Percentiles rank a stretch among this genome's conserved stretches.
Evolutionary conservation across 441 rosid genomes (phyloP).

Genomic region (Capsella rubella): DNA sequence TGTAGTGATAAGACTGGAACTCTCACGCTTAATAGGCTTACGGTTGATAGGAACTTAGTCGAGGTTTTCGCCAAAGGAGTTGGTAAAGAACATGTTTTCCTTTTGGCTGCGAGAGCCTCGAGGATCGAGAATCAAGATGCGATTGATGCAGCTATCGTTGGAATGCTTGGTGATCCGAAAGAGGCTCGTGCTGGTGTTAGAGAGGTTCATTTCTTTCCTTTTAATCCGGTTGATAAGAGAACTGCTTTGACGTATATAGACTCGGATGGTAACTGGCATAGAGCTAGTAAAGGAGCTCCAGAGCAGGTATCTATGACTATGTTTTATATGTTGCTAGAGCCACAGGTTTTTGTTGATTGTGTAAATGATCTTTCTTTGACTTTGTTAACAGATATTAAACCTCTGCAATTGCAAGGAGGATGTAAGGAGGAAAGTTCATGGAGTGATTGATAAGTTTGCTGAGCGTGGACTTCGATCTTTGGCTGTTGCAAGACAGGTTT

Average conservation of each 20-base stretch:
- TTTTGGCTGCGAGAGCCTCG: slow-evolving; percentile 70
- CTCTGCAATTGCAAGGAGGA: slow-evolving; percentile 81
- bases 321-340: slow-evolving; percentile 4
- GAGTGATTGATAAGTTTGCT: slow-evolving; percentile 82
- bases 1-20: slow-evolving; percentile 97
- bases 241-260: slow-evolving; percentile 87
- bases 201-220: slow-evolving; percentile 85
- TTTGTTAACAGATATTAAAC: slow-evolving; percentile 54
- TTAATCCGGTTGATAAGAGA: slow-evolving; percentile 89
- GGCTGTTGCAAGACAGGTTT: slow-evolving; percentile 90
- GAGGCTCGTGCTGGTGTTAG: slow-evolving; percentile 81
- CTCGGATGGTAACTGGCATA: slow-evolving; percentile 74
- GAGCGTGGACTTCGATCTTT: slow-evolving; percentile 92
- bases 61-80: slow-evolving; percentile 65
- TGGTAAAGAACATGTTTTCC: slow-evolving; percentile 53
- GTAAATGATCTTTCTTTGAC: slow-evolving; percentile 1
- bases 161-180: slow-evolving; percentile 63
- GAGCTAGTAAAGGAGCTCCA: slow-evolving; percentile 96
- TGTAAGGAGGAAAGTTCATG: slow-evolving; percentile 68
- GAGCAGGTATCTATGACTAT: slow-evolving; percentile 61
- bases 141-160: slow-evolving; percentile 59
- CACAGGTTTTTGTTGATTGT: neutral
- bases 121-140: slow-evolving; percentile 62
- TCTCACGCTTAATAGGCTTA: slow-evolving; percentile 80
- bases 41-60: slow-evolving; percentile 72